These are phyloP conservation scores for Diplotaxis tenuifolia DNA, from an alignment of 345 rosid species.

Conservation along the genomic window DNA sequence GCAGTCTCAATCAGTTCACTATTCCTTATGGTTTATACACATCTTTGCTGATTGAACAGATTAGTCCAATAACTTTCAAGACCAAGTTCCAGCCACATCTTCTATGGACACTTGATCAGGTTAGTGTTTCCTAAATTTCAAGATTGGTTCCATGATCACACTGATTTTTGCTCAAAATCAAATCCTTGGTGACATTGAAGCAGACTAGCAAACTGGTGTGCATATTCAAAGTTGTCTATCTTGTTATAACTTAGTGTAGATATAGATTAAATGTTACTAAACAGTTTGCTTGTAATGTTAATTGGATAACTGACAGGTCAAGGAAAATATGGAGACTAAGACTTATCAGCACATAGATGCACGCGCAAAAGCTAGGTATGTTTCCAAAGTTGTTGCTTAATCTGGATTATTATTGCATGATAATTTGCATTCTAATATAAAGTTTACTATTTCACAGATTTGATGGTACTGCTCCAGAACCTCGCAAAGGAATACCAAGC, in stretches of 20 bases:
- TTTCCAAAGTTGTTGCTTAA: not conserved
- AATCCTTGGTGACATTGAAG: constrained; percentile 2
- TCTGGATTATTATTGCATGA: not conserved
- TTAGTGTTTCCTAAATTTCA: constrained; percentile 26
- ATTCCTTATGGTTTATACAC: not conserved
- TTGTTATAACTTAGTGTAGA: not conserved
- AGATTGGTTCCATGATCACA: not conserved
- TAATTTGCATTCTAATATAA: not conserved
- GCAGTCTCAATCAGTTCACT: not conserved
- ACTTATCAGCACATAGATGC: constrained; percentile 68
- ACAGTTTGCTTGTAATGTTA: constrained; percentile 7
- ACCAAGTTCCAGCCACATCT: constrained; percentile 84
- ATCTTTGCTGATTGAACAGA: constrained; percentile 45
- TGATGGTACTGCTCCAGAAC: constrained; percentile 88
- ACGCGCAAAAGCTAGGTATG: constrained; percentile 73
- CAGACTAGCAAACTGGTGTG: not conserved
- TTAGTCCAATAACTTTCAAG: constrained; percentile 71
- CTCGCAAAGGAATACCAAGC: constrained; percentile 81
- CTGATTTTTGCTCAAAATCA: not conserved
- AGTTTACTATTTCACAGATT: constrained; percentile 49
- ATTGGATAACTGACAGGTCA: constrained; percentile 50
- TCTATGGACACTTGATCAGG: constrained; percentile 91
- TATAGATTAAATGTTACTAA: not conserved
- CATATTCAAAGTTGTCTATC: not conserved
- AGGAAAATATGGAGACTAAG: constrained; percentile 43